These are phyloP conservation scores for Exophiala sideris DNA, from an alignment of 2,329 filamentous ascomycete species.

Conservation along the genomic window DNA sequence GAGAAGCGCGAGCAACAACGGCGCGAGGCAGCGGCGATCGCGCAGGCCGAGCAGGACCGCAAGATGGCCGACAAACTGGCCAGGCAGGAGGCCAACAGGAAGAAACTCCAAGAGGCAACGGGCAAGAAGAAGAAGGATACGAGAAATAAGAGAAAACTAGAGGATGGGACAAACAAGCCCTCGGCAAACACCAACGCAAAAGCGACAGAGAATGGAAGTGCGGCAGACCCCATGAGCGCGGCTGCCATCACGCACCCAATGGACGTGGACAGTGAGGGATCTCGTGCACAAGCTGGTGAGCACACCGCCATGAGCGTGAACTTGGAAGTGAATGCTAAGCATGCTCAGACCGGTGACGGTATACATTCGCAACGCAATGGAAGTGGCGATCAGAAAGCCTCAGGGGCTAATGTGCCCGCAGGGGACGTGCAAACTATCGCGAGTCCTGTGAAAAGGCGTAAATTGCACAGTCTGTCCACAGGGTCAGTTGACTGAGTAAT, in stretches of 20 bases:
- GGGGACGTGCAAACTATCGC: not conserved
- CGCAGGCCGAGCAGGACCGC: constrained; percentile 6
- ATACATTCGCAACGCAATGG: not conserved
- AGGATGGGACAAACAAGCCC: not conserved
- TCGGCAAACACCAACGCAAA: constrained; percentile 19
- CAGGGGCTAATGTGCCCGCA: no score
- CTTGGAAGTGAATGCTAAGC: constrained; percentile 13
- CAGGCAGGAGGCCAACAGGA: not conserved
- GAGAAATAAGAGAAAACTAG: constrained; percentile 1
- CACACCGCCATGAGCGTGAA: not conserved
- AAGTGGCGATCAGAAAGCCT: not conserved
- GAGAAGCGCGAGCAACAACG: constrained; percentile 25
- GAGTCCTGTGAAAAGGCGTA: not conserved
- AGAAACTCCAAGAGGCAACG: not conserved
- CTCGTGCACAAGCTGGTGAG: constrained; percentile 7
- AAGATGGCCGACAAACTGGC: constrained; percentile 1
- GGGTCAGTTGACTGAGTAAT: no score
- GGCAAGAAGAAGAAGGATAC: constrained; percentile 6
- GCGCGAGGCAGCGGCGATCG: constrained; percentile 5
- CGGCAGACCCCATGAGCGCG: not conserved
- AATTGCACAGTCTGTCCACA: not conserved
- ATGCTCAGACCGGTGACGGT: constrained; percentile 12
- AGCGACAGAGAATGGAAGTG: constrained; percentile 19
- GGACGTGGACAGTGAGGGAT: not conserved
- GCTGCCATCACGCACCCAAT: not conserved